phyloP scores from a whole-genome alignment of 139 green algal genomes.

The Chlamydomonas sp. region DNA sequence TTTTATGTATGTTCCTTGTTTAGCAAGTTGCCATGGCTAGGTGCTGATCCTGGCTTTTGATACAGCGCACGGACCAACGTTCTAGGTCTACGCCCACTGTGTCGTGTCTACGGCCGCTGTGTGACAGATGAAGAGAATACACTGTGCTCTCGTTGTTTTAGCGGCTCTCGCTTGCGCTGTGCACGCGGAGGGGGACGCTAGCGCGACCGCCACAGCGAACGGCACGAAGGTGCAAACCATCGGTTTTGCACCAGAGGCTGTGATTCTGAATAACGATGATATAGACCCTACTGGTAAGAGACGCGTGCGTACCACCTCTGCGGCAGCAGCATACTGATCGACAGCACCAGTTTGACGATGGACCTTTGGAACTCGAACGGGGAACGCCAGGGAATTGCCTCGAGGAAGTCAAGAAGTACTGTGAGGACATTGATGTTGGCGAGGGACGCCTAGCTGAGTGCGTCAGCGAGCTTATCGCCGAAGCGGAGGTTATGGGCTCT shows the following conservation, averaged over 20 bases:
- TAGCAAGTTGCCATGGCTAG: no score
- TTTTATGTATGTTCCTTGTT: no score
- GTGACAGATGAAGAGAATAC: no score
- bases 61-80: no score
- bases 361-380: no score
- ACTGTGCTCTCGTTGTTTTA: background rate
- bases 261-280: constrained; percentile 50
- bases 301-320: background rate
- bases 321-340: background rate
- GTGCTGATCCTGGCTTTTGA: no score
- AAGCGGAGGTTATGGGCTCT: constrained; percentile 18
- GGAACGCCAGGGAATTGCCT: constrained; percentile 60
- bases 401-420: constrained; percentile 62
- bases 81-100: no score
- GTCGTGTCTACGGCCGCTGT: no score
- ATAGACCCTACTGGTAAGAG: constrained; percentile 32
- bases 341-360: background rate
- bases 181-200: background rate
- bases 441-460: constrained; percentile 61
- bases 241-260: constrained; percentile 33
- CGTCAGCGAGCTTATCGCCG: constrained; percentile 58
- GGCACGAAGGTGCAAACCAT: constrained; percentile 37
- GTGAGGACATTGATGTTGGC: constrained; percentile 54
- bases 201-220: background rate
- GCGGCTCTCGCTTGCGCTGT: background rate